Base-by-base conservation (phyloP, 257 asterid species). In the Solanum neorickii region DNA sequence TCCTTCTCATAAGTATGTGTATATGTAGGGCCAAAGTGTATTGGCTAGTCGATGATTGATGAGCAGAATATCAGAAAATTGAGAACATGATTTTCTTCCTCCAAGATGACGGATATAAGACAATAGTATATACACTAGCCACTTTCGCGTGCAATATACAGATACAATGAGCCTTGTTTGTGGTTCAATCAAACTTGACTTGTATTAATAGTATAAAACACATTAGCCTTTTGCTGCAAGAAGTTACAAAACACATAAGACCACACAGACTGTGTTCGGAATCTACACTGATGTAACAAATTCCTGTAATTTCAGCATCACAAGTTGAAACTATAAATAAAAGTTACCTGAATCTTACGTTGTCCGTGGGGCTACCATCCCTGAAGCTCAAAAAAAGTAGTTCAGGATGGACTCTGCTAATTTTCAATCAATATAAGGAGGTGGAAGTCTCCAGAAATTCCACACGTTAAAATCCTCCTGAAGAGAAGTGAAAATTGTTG, bases 381-480 rank as follows among this genome's bases (percentile, higher is more conserved):
- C 27, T 49, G 85, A 82, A 82, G 31, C 46, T 49, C 31, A 82
- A 82, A 82, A 74, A 29, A 18, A 82, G 31, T 82, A 49, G 44
- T 29, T 82, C 25, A 49, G 46, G 46, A 6, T 49, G 85, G 69
- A 49, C 85, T 74, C 18, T 29, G 85, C 85, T 82, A 16, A 82
- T 31, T 49, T 49, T 82, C 85, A 82, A 82, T 82, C 85, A 65
- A 92, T 85, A 33, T 23, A 12, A 86, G 94, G 93, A 29, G 92
- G 94, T n/a, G 95, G 95, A 44, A 94, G 88, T 88, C 92, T 93
- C 98, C 98, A 94, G 93, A 76, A 94, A 88, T 93, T 94, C 98
- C 96, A 93, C 56, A 92, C 82, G 90, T 94, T 94, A 83, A 84
- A 94, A 88, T 92, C 96, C 89, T 94, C 98, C 98, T 94, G 94